Evolutionary conservation across 768 basidiomycete genomes (phyloP).

Genomic region (Neoboletus magnificus): DNA sequence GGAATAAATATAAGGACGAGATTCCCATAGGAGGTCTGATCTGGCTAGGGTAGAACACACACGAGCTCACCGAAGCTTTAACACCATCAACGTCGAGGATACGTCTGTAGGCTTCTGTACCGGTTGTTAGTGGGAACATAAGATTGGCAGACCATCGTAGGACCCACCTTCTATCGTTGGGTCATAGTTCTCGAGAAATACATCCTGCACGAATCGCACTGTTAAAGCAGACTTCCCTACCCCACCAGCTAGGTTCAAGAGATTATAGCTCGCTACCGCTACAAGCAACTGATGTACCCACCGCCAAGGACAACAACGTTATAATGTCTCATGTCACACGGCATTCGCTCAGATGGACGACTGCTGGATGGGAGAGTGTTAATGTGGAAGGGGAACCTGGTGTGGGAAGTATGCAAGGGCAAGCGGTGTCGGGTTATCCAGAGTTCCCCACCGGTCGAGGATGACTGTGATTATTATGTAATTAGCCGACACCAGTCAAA

Average conservation of each 20-base stretch:
- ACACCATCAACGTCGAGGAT: constrained; percentile 65
- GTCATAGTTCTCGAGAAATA: constrained; percentile 75
- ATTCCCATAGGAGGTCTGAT: constrained; percentile 4
- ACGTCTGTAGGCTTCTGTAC: constrained; percentile 67
- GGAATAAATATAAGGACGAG: constrained; percentile 10
- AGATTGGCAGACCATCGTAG: not conserved
- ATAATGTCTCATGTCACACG: constrained; percentile 58
- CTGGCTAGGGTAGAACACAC: constrained; percentile 17
- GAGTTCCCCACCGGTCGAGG: not conserved
- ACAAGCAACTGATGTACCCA: constrained; percentile 32
- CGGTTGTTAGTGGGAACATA: constrained; percentile 7
- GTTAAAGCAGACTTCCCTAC: constrained; percentile 88
- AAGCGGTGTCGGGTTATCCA: constrained; percentile 12
- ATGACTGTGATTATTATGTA: constrained; percentile 10
- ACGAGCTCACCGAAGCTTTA: constrained; percentile 48
- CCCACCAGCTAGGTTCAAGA: constrained; percentile 60
- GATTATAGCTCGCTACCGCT: not conserved
- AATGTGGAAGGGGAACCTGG: not conserved
- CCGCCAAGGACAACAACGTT: constrained; percentile 81
- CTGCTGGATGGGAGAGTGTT: constrained; percentile 9
- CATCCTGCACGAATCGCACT: constrained; percentile 70
- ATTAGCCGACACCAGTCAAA: not conserved
- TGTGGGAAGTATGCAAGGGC: constrained; percentile 23
- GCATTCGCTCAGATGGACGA: constrained; percentile 1
- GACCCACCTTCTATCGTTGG: constrained; percentile 77